Base-by-base conservation (phyloP, 2,329 filamentous ascomycete species). In the Sclerotinia minor region DNA sequence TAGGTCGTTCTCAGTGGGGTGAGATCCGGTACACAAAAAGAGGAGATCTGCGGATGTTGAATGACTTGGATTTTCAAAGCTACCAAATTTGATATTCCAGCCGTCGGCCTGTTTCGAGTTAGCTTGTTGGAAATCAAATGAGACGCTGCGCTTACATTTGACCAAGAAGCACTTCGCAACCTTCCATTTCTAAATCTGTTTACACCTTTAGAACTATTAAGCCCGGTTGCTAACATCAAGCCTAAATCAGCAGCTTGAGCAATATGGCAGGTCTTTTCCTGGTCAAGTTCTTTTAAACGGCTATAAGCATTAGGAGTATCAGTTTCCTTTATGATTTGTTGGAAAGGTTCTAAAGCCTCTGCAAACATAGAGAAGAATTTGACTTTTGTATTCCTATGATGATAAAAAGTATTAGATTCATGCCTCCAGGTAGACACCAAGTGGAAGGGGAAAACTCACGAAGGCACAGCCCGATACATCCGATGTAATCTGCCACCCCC, bases 381-480 rank as follows among this genome's bases (percentile, higher is more conserved):
- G 53, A 86, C 85, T 73, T 86, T 88, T 68, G 87, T 89, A 75
- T 89, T 89, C 72, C 84, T 70, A 65, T 69, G 6, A 35, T 8
- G 32, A 24, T n/a, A 9, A 50, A 13, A 24, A 19, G 47, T 15
- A 26, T 61, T 50, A 61, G 44, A 26, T 61, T 19, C 47, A 11
- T 4, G 38, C 6, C n/a, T 4, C 9, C 38, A 17, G 7, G 7
- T 19, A 1, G 8, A 24, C 29, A 21, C 32, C 13, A 32, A 24
- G 24, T 35, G 9, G 3, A 38, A 55, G 47, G 24, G 38, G 21
- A 52, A 55, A 24, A 68, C 68, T 47, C 54, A 77, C 76, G 81
- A 83, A 21, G 86, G 86, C 26, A 89, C 87, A 73, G 88, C 85
- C 59, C 85, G 81, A 74, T 89, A 89, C 73, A 80, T 80, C 68